Conservation (phyloP, 2,329 filamentous ascomycete species). For the Corynespora cassiicola region DNA sequence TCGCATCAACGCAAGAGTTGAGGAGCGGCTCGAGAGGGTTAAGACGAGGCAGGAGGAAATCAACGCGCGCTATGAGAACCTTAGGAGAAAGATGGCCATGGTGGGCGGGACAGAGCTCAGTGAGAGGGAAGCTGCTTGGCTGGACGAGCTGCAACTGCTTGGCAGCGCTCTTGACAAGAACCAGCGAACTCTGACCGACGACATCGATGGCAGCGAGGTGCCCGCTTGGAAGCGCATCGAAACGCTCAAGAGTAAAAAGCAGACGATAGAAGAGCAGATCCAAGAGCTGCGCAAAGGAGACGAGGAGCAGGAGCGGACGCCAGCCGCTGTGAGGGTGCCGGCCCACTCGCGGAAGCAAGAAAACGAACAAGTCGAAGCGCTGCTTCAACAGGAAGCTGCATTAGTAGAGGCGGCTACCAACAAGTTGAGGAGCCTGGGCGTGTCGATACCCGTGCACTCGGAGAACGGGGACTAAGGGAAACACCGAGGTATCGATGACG, state of each 20-base stretch:
- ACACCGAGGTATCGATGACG: no score
- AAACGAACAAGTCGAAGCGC: conserved; percentile 38
- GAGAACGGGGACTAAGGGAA: conserved; percentile 8
- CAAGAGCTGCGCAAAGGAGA: conserved; percentile 22
- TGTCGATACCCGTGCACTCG: conserved; percentile 23
- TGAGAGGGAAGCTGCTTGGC: conserved; percentile 67
- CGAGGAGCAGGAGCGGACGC: conserved; percentile 17
- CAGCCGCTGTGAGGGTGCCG: conserved; percentile 33
- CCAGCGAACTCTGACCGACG: conserved; percentile 35
- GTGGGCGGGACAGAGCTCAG: conserved; percentile 64
- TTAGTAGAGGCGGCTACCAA: conserved; percentile 41
- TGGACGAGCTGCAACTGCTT: conserved; percentile 60
- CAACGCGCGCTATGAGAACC: conserved; percentile 64
- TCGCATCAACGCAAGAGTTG: conserved; percentile 63
- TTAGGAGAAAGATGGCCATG: conserved; percentile 57
- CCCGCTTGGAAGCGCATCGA: conserved; percentile 62
- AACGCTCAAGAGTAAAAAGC: conserved; percentile 61
- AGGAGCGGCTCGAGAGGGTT: conserved; percentile 63
- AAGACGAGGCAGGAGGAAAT: conserved; percentile 64
- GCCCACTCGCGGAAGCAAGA: conserved; percentile 41
- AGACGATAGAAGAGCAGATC: conserved; percentile 52
- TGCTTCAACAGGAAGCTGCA: conserved; percentile 39
- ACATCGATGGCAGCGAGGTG: conserved; percentile 35
- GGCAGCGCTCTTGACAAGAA: conserved; percentile 45
- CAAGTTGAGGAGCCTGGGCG: conserved; percentile 34